Evolutionary conservation across 2,329 filamentous ascomycete genomes (phyloP).

Genomic region (Aspergillus sp.): DNA sequence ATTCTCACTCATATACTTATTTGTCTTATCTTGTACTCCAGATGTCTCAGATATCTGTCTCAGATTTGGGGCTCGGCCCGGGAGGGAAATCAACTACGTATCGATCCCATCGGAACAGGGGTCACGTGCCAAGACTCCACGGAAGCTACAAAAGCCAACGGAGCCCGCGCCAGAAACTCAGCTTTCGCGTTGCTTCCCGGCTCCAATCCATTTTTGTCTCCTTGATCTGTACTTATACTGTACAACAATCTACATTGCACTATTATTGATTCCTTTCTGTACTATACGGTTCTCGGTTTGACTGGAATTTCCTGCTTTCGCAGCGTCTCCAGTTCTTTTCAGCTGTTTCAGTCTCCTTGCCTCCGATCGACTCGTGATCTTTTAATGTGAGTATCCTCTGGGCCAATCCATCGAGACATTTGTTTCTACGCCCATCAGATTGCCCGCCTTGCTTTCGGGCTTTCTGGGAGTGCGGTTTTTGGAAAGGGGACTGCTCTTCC

Average conservation of each 20-base stretch:
- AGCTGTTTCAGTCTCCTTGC: not conserved
- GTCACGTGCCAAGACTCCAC: constrained; percentile 1
- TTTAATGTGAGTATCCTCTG: constrained; percentile 1
- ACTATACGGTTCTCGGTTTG: constrained; percentile 9
- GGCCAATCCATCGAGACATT: not conserved
- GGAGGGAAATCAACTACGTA: too few relatives aligned
- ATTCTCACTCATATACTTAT: constrained; percentile 7
- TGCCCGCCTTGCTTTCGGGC: not conserved
- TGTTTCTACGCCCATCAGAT: not conserved
- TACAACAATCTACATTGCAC: not conserved
- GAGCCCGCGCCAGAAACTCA: not conserved
- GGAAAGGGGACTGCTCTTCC: not conserved
- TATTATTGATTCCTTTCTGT: constrained; percentile 10
- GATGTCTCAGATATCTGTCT: too few relatives aligned
- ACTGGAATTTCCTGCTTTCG: constrained; percentile 10
- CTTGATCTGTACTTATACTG: constrained; percentile 8
- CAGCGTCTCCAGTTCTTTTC: not conserved
- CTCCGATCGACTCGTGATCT: not conserved
- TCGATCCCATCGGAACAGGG: too few relatives aligned
- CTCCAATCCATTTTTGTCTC: not conserved
- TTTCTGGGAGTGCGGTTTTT: not conserved
- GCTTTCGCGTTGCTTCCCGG: not conserved
- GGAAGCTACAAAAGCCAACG: constrained; percentile 9
- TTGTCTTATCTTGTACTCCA: not conserved
- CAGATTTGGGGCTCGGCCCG: too few relatives aligned